Conservation (phyloP, 179 eudicot species). For the Drosera spatulata region DNA sequence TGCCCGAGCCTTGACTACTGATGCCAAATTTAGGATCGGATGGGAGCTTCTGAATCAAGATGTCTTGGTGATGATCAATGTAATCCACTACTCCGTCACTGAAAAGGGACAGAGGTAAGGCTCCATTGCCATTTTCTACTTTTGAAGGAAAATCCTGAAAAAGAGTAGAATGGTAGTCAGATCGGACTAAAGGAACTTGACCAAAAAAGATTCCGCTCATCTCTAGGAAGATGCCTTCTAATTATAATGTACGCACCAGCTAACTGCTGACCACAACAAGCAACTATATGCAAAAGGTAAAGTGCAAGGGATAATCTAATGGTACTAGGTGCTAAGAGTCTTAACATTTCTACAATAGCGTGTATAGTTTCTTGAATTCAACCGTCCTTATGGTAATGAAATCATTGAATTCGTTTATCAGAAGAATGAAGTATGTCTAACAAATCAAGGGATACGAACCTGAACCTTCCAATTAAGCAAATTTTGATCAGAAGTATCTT, state of each 20-base stretch:
- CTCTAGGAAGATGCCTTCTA: too few relatives aligned
- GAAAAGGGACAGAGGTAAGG: conserved; percentile 23
- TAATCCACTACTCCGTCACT: conserved; percentile 34
- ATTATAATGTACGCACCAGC: too few relatives aligned
- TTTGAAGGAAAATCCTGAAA: conserved; percentile 14
- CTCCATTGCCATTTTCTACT: conserved; percentile 11
- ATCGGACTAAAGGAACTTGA: too few relatives aligned
- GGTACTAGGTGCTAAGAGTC: neutral
- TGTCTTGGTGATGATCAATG: conserved; percentile 27
- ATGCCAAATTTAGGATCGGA: conserved; percentile 21
- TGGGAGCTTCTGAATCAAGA: conserved; percentile 20
- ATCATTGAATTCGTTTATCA: neutral
- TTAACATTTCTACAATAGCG: neutral
- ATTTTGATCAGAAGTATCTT: conserved; percentile 5
- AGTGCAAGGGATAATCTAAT: neutral
- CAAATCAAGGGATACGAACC: conserved; percentile 4
- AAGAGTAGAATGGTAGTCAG: neutral
- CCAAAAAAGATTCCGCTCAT: too few relatives aligned
- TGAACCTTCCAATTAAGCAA: conserved; percentile 9
- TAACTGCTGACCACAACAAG: too few relatives aligned
- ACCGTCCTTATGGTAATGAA: neutral
- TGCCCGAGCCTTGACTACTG: conserved; percentile 17
- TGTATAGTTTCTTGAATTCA: neutral
- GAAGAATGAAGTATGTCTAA: neutral
- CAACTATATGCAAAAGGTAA: too few relatives aligned